Evolutionary conservation across 2,329 filamentous ascomycete genomes (phyloP), one percentile per base, ranked within the genome.

Genomic region (Tricladium varicosporioides): DNA sequence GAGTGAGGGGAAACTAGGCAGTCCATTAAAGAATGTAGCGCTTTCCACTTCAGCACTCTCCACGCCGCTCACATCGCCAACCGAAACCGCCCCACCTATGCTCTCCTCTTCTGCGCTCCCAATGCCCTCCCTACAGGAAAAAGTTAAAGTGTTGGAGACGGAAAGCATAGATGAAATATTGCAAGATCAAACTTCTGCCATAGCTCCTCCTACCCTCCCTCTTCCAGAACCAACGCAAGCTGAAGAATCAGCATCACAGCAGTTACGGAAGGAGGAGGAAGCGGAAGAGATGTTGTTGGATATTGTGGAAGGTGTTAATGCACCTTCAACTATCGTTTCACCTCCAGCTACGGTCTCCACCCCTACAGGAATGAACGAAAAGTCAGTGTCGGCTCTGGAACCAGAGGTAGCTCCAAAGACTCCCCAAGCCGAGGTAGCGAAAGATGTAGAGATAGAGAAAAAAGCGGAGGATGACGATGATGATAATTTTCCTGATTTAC

Each of bases 21-120:
- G 67, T 56, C 68, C 68, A 10, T 55, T 70, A 48, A 69, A 69
- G 32, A 63, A 65, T 53, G 56, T 69, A 13, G 66, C 64, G 7
- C 46, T 68, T 16, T 57, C 65, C 18, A 66, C 62, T 8, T 70
- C 67, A 11, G 60, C 62, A 8, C 48, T 69, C n/a, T 61, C 61
- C n/a, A 64, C 67, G 14, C 67, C 67, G 18, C 33, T 62, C 0
- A 54, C 60, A 19, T 60, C 65, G 11, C 62, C 65, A 1, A 51
- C 54, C 5, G 42, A 46, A 16, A 27, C 46, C 16, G 22, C 32
- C 19, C 47, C 48, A 10, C 44, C 51, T 13, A 14, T 49, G 5
- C 58, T 59, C 13, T 33, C 57, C 18, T 54, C 46, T 5, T n/a
- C 14, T 42, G 42, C 9, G 22, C 45, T 44, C 50, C n/a, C 50